Evolutionary conservation across 495 filamentous ascomycete genomes (phyloP).

Genomic region (Penicillium canescens): DNA sequence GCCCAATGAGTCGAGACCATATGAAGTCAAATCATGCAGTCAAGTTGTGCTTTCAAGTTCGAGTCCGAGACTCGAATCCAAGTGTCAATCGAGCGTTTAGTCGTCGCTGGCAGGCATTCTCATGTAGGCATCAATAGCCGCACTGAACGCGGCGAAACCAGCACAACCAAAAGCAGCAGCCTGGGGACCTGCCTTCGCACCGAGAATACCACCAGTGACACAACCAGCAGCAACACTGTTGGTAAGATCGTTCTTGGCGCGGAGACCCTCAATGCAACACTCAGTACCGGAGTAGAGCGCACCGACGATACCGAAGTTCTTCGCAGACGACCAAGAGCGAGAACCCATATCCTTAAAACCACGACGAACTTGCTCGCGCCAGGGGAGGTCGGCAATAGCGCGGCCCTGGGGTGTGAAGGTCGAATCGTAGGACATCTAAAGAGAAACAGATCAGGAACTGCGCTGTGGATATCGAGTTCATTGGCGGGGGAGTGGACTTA

Average conservation of each 20-base stretch:
- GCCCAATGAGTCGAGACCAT: neutral
- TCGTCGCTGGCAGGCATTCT: conserved; percentile 52
- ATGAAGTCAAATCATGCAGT: neutral
- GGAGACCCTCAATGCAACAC: conserved; percentile 87
- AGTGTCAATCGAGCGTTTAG: conserved; percentile 4
- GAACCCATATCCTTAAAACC: conserved; percentile 95
- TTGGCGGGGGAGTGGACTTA: conserved; percentile 41
- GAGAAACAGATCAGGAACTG: conserved; percentile 2
- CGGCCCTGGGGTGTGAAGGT: conserved; percentile 64
- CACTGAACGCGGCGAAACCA: conserved; percentile 93
- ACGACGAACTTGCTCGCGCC: conserved; percentile 73
- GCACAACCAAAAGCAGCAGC: conserved; percentile 87
- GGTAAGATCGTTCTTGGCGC: conserved; percentile 89
- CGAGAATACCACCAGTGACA: conserved; percentile 85
- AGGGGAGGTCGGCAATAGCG: conserved; percentile 69
- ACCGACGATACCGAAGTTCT: conserved; percentile 93
- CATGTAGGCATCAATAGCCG: conserved; percentile 93
- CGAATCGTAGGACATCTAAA: conserved; percentile 89
- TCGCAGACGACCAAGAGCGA: conserved; percentile 80
- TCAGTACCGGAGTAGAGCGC: conserved; percentile 90
- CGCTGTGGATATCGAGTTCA: neutral
- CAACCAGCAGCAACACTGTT: conserved; percentile 90
- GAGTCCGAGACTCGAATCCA: neutral
- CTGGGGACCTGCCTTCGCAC: conserved; percentile 82
- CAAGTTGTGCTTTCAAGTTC: neutral